Percentiles rank a stretch among this genome's conserved stretches.
Conservation (phyloP, 2,329 filamentous ascomycete species). For the Leptoxyphium fumago region DNA sequence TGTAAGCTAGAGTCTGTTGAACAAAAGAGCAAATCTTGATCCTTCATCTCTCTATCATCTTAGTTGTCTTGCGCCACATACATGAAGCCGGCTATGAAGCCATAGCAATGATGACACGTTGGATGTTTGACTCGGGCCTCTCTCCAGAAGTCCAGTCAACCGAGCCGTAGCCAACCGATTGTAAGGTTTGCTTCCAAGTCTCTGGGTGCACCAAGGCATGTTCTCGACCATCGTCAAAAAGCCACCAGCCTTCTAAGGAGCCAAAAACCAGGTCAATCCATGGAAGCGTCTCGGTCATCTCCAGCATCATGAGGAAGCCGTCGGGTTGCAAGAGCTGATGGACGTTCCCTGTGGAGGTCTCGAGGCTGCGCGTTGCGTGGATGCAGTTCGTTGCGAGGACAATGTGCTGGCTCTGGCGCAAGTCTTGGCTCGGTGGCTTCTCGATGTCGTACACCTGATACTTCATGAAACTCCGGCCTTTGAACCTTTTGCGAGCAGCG, state of each 20-base stretch:
- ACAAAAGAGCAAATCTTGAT: no score
- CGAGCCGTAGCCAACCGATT: no score
- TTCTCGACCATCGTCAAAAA: slow-evolving; percentile 23
- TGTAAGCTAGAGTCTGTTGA: no score
- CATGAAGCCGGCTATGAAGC: no score
- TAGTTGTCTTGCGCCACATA: no score
- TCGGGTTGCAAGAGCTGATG: slow-evolving; percentile 15
- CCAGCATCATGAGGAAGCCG: slow-evolving; percentile 20
- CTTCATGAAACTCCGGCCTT: slow-evolving; percentile 9
- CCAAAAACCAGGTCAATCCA: slow-evolving; percentile 23
- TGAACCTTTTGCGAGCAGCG: slow-evolving; percentile 8
- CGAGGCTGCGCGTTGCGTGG: slow-evolving; percentile 22
- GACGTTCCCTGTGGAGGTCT: slow-evolving; percentile 14
- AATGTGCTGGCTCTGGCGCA: slow-evolving; percentile 16
- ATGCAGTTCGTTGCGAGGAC: slow-evolving; percentile 23
- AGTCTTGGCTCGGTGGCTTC: slow-evolving; percentile 10
- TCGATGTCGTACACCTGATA: slow-evolving; percentile 20
- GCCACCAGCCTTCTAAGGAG: slow-evolving; percentile 25
- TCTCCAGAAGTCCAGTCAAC: no score
- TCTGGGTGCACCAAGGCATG: slow-evolving; percentile 16
- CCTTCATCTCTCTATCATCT: no score
- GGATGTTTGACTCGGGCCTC: no score
- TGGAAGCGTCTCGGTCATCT: slow-evolving; percentile 17
- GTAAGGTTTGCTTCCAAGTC: no score
- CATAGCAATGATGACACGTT: no score